Percentiles rank a stretch among this genome's conserved stretches.
These are phyloP conservation scores for Fraxinus xanthoxyloides DNA, from an alignment of 305 asterid genomes.

Conservation along the genomic window DNA sequence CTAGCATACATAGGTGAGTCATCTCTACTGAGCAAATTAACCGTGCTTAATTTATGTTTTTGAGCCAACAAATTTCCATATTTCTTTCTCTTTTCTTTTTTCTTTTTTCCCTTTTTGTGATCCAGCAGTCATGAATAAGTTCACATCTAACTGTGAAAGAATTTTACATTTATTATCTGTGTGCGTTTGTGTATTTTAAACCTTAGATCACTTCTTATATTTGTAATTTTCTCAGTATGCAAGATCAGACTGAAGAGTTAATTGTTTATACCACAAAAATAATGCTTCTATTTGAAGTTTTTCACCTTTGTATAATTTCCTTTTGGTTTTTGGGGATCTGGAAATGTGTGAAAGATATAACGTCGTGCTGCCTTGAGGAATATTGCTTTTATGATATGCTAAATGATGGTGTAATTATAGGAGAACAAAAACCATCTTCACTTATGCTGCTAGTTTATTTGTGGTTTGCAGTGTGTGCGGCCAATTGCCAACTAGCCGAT, in stretches of 20 bases:
- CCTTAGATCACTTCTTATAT: not conserved
- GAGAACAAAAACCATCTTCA: not conserved
- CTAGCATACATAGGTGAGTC: constrained; percentile 52
- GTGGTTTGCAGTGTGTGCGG: not conserved
- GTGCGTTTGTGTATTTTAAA: not conserved
- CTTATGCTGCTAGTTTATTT: not conserved
- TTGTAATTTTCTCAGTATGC: not conserved
- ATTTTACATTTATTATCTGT: not conserved
- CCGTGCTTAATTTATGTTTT: not conserved
- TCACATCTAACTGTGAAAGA: not conserved
- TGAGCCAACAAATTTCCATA: not conserved
- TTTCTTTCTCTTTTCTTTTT: not conserved
- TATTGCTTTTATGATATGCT: not conserved
- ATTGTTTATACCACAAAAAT: not conserved
- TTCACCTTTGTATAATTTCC: not conserved
- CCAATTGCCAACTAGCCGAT: not conserved
- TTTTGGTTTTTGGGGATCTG: not conserved
- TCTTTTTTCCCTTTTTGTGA: not conserved
- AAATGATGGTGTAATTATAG: not conserved
- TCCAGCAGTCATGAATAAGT: not conserved
- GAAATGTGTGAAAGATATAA: not conserved
- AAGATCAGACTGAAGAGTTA: not conserved
- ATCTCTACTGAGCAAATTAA: not conserved
- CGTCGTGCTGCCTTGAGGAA: not conserved
- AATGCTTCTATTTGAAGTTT: not conserved